A percentile compares a stretch with the other conserved stretches of the same genome.
These are phyloP conservation scores for Anisogramma anomala DNA, from an alignment of 2,329 filamentous ascomycete genomes.

Conservation along the genomic window DNA sequence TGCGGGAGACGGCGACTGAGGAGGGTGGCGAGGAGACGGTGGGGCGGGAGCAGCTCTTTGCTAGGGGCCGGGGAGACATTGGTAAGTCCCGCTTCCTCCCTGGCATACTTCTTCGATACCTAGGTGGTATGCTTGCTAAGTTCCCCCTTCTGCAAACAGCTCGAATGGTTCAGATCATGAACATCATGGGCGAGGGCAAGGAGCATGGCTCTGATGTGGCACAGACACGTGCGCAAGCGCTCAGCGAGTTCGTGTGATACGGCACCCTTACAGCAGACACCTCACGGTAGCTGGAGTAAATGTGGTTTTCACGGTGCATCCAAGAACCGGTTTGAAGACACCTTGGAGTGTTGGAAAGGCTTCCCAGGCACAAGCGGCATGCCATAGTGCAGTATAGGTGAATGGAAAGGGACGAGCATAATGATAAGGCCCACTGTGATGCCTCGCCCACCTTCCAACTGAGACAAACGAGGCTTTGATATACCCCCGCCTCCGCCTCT, in stretches of 20 bases:
- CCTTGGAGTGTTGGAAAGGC: too few relatives aligned
- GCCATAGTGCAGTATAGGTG: too few relatives aligned
- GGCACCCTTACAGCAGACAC: not conserved
- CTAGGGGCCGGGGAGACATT: slow-evolving; percentile 49
- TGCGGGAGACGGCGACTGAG: slow-evolving; percentile 40
- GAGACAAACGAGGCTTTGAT: not conserved
- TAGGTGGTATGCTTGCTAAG: not conserved
- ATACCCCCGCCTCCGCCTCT: not conserved
- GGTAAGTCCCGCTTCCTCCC: slow-evolving; percentile 33
- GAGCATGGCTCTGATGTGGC: slow-evolving; percentile 45
- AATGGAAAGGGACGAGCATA: not conserved
- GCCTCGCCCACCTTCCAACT: too few relatives aligned
- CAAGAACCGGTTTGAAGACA: not conserved
- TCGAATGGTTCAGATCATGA: slow-evolving; percentile 54
- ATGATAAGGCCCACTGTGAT: not conserved
- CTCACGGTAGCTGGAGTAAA: not conserved
- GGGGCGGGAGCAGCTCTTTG: slow-evolving; percentile 44
- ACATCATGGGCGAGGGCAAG: slow-evolving; percentile 42
- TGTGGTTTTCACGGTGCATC: not conserved
- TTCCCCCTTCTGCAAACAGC: slow-evolving; percentile 24
- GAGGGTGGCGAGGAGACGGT: slow-evolving; percentile 34
- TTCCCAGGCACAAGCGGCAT: too few relatives aligned
- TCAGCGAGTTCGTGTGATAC: slow-evolving; percentile 38
- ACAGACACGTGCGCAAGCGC: slow-evolving; percentile 44
- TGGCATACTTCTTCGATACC: slow-evolving; percentile 2